Percentiles rank a stretch among this genome's conserved stretches.
phyloP scores from a whole-genome alignment of 306 rosid species.

The Mucuna pruriens region DNA sequence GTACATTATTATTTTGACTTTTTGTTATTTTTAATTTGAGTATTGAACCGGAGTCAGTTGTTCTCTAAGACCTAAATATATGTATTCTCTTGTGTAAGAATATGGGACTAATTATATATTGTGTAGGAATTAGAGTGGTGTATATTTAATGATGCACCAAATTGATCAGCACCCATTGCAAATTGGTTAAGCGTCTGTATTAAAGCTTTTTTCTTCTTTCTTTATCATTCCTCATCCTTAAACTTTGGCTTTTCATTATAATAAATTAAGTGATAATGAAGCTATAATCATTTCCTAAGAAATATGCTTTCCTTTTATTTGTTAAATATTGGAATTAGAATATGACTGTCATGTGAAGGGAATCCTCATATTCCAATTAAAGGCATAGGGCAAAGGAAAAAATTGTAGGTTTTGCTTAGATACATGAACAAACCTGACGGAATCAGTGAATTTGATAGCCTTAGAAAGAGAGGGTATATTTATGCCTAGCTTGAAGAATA shows the following conservation, averaged over 20 bases:
- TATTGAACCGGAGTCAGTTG: not conserved
- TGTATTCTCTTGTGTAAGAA: constrained; percentile 19
- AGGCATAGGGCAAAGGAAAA: constrained; percentile 25
- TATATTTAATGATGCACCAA: constrained; percentile 26
- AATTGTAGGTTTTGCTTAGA: constrained; percentile 4
- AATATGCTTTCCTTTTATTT: constrained; percentile 44
- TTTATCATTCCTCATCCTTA: constrained; percentile 49
- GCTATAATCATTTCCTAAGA: constrained; percentile 47
- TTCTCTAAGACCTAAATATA: not conserved
- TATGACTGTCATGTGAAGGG: constrained; percentile 44
- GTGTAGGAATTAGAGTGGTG: not conserved
- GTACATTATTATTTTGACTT: not conserved
- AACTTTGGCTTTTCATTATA: constrained; percentile 62
- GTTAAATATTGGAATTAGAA: constrained; percentile 39
- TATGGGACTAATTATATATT: constrained; percentile 31
- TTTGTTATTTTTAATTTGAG: not conserved
- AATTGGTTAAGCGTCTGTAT: constrained; percentile 35
- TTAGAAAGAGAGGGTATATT: constrained; percentile 27
- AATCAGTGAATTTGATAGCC: constrained; percentile 9
- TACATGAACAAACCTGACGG: constrained; percentile 36
- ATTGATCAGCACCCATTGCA: constrained; percentile 33
- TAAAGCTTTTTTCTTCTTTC: constrained; percentile 13
- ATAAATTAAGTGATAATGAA: constrained; percentile 38
- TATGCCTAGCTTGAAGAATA: constrained; percentile 20
- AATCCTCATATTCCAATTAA: constrained; percentile 42